Percentiles rank a stretch among this genome's conserved stretches.
phyloP scores from a whole-genome alignment of 768 basidiomycete species.

The Scleroderma citrinum region DNA sequence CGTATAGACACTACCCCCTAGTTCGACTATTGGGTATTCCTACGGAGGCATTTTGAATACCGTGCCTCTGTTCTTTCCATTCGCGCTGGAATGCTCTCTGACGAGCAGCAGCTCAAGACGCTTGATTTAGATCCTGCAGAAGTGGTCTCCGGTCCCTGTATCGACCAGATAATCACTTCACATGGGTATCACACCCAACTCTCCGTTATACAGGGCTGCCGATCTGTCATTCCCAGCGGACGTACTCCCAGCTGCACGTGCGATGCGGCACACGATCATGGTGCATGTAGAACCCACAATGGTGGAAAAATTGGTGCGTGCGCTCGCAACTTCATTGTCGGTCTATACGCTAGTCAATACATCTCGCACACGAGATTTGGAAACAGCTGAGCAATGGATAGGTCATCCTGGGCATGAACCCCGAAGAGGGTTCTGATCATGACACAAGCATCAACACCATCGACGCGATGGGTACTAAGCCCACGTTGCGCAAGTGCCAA shows the following conservation, averaged over 20 bases:
- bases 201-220: conserved; percentile 34
- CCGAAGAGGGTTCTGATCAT: conserved; percentile 33
- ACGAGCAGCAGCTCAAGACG: conserved; percentile 14
- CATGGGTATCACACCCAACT: conserved; percentile 45
- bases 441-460: conserved; percentile 31
- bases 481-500: conserved; percentile 49
- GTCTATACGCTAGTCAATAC: conserved; percentile 87
- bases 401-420: conserved; percentile 66
- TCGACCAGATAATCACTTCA: conserved; percentile 48
- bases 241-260: conserved; percentile 46
- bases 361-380: conserved; percentile 95
- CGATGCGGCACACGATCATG: conserved; percentile 67
- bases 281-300: conserved; percentile 99
- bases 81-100: conserved; percentile 23
- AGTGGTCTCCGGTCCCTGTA: conserved; percentile 15
- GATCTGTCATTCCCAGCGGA: conserved; percentile 46
- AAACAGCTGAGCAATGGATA: conserved; percentile 85
- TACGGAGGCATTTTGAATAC: conserved; percentile 40
- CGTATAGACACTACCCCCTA: too few relatives aligned
- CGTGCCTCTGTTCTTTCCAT: conserved; percentile 37
- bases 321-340: conserved; percentile 69
- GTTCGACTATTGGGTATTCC: too few relatives aligned
- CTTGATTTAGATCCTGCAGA: conserved; percentile 34
- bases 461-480: conserved; percentile 14
- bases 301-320: conserved; percentile 96